A percentile compares a stretch with the other conserved stretches of the same genome.
Evolutionary conservation across 495 filamentous ascomycete species (phyloP).

Genomic region (Daldinia caldariorum): DNA sequence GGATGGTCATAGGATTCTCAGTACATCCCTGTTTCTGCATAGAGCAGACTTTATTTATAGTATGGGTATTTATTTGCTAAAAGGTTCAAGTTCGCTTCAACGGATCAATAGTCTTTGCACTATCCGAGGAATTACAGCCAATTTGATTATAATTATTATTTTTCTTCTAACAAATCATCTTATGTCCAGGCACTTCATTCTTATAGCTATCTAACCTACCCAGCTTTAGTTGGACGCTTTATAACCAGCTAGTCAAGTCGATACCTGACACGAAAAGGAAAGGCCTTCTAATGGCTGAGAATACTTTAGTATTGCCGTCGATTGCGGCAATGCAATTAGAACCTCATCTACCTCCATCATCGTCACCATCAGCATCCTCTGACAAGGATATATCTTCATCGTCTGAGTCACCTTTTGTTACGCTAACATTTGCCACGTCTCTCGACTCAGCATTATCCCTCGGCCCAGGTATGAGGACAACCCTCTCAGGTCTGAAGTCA

Average conservation of each 20-base stretch:
- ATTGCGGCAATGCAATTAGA: constrained; percentile 38
- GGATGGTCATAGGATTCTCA: too few relatives aligned
- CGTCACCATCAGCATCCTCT: constrained; percentile 1
- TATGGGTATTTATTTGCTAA: too few relatives aligned
- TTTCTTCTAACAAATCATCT: background rate
- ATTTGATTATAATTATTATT: background rate
- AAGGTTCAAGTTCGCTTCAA: too few relatives aligned
- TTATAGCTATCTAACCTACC: background rate
- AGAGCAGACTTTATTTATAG: too few relatives aligned
- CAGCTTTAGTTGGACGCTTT: too few relatives aligned
- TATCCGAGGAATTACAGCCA: background rate
- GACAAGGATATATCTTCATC: constrained; percentile 18
- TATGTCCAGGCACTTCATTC: background rate
- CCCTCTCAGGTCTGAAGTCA: constrained; percentile 79
- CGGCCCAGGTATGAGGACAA: constrained; percentile 76
- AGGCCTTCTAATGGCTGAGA: constrained; percentile 35
- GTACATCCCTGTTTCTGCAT: too few relatives aligned
- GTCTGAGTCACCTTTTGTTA: constrained; percentile 55
- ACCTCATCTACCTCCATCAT: constrained; percentile 46
- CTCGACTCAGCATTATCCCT: constrained; percentile 83
- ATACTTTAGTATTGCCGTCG: constrained; percentile 41
- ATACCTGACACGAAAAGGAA: background rate
- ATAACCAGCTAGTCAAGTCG: background rate
- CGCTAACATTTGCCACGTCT: constrained; percentile 89
- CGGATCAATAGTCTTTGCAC: constrained; percentile 5